A percentile compares a stretch with the other conserved stretches of the same genome.
These are phyloP conservation scores for Leucosporidium scottii DNA, from an alignment of 768 basidiomycete genomes.

Conservation along the genomic window DNA sequence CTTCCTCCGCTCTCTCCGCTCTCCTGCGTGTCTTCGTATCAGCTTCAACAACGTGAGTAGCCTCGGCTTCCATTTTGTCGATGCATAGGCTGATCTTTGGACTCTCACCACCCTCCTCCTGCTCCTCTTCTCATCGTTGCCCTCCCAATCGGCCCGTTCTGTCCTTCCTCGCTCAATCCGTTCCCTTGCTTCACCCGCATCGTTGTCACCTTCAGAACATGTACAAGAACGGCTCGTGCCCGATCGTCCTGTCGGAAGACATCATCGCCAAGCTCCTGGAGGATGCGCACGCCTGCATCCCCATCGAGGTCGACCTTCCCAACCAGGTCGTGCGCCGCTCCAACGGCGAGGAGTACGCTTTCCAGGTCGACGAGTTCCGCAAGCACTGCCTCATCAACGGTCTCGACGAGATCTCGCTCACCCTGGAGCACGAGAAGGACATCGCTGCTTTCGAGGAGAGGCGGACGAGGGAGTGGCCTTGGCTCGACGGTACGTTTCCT, in stretches of 20 bases:
- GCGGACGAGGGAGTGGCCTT: slow-evolving; percentile 76
- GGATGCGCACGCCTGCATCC: slow-evolving; percentile 67
- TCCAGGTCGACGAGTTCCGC: slow-evolving; percentile 82
- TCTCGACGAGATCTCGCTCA: slow-evolving; percentile 91
- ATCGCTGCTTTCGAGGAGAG: slow-evolving; percentile 74
- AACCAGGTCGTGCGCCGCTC: slow-evolving; percentile 61
- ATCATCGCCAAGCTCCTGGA: slow-evolving; percentile 64
- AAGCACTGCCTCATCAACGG: slow-evolving; percentile 91
- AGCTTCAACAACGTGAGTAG: slow-evolving; percentile 25
- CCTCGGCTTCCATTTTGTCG: not conserved
- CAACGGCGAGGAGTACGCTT: slow-evolving; percentile 64
- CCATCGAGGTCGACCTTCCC: slow-evolving; percentile 78
- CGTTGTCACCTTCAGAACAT: slow-evolving; percentile 47
- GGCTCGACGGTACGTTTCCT: slow-evolving; percentile 66
- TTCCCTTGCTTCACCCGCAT: not conserved
- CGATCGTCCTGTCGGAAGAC: slow-evolving; percentile 61
- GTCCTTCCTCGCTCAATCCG: not conserved
- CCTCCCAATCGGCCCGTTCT: too few relatives aligned
- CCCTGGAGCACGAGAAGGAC: slow-evolving; percentile 66
- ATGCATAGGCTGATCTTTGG: too few relatives aligned
- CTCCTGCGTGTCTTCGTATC: not conserved
- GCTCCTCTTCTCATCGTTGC: too few relatives aligned
- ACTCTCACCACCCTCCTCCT: not conserved
- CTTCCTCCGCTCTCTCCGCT: not conserved
- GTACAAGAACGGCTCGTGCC: slow-evolving; percentile 91